Conservation (phyloP, 768 basidiomycete genomes). For the Russula lepida region DNA sequence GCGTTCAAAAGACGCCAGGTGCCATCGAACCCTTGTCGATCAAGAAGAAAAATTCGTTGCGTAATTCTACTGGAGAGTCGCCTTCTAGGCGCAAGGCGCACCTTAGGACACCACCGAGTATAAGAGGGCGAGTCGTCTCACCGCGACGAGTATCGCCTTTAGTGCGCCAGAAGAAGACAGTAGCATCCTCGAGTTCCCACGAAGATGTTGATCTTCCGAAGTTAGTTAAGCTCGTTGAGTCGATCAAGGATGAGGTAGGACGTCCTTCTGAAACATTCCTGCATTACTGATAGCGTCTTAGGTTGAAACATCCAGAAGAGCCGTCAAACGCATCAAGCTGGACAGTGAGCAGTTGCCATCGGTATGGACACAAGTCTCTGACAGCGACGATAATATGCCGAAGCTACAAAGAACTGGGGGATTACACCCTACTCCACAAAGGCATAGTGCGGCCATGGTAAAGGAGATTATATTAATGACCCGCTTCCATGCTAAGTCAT, state of each 20-base stretch:
- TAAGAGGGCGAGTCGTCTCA: slow-evolving; percentile 22
- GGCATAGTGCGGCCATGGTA: slow-evolving; percentile 24
- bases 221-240: slow-evolving; percentile 41
- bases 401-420: slow-evolving; percentile 49
- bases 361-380: slow-evolving; percentile 14
- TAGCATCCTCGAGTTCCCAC: slow-evolving; percentile 1
- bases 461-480: slow-evolving; percentile 30
- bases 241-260: slow-evolving; percentile 60
- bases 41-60: slow-evolving; percentile 71
- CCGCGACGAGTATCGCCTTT: slow-evolving; percentile 22
- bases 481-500: neutral
- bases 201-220: slow-evolving; percentile 37
- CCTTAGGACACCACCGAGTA: slow-evolving; percentile 36
- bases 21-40: slow-evolving; percentile 72
- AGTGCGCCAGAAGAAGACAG: slow-evolving; percentile 12
- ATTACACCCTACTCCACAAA: slow-evolving; percentile 39
- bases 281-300: slow-evolving; percentile 26
- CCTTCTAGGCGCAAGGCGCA: slow-evolving; percentile 28
- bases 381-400: slow-evolving; percentile 23
- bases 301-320: slow-evolving; percentile 64
- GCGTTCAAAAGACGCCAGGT: slow-evolving; percentile 30
- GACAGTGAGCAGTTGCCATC: slow-evolving; percentile 44
- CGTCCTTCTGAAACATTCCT: neutral
- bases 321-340: slow-evolving; percentile 66
- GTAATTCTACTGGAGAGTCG: slow-evolving; percentile 35